Conservation (phyloP, 768 basidiomycete species). For the Naganishia antarctica region DNA sequence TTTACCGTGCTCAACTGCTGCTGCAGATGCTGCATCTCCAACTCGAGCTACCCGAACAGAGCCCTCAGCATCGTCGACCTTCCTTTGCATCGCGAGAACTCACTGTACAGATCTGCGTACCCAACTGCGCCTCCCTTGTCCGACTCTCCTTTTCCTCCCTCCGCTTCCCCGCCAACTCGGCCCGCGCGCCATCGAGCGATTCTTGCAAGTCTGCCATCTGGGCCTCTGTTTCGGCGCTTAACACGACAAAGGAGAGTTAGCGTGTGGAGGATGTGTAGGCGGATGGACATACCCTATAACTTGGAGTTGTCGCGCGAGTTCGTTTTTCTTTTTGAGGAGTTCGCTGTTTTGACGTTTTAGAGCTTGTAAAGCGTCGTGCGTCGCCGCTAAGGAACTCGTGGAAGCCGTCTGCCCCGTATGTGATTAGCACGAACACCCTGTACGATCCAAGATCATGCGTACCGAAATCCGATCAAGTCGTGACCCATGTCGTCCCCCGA, state of each 20-base stretch:
- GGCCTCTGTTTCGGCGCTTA: slow-evolving; percentile 8
- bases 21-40: slow-evolving; percentile 20
- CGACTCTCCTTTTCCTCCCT: slow-evolving; percentile 17
- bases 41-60: not conserved
- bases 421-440: not conserved
- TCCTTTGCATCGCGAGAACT: not conserved
- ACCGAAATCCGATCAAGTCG: slow-evolving; percentile 14
- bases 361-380: not conserved
- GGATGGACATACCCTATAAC: slow-evolving; percentile 2
- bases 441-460: not conserved
- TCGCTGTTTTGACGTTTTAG: slow-evolving; percentile 6
- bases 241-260: not conserved
- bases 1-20: slow-evolving; percentile 12
- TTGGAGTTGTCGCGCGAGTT: slow-evolving; percentile 4
- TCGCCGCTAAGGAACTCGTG: not conserved
- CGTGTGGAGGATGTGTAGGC: too few species aligned
- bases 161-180: slow-evolving; percentile 10
- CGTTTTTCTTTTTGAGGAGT: not conserved
- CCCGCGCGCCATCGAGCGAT: slow-evolving; percentile 6
- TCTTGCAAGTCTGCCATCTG: slow-evolving; percentile 16
- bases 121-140: slow-evolving; percentile 13
- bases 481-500: slow-evolving; percentile 1
- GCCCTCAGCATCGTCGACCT: not conserved
- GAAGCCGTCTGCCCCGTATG: slow-evolving; percentile 1
- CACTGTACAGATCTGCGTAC: slow-evolving; percentile 18